phyloP scores from a whole-genome alignment of 129 eudicot genomes.

The Lactuca sativa region DNA sequence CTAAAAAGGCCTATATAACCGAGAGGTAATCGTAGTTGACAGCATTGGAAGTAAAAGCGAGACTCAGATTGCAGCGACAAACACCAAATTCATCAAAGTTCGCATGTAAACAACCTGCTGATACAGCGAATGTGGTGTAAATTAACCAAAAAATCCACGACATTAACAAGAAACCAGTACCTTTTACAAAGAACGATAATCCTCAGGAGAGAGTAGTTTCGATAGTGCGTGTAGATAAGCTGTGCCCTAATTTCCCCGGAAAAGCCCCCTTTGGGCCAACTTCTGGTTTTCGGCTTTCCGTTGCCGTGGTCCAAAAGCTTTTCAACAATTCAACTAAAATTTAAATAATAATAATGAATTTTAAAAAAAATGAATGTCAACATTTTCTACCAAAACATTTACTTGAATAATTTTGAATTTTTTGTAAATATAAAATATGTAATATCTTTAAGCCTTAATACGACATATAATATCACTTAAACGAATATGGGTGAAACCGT shows the following conservation, averaged over 20 bases:
- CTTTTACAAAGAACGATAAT: slow-evolving; percentile 21
- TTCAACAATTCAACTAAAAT: not conserved
- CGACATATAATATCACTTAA: too few species aligned
- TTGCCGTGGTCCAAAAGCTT: slow-evolving; percentile 21
- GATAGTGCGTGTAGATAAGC: slow-evolving; percentile 19
- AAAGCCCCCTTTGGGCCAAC: slow-evolving; percentile 32
- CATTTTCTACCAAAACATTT: too few species aligned
- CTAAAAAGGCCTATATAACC: not conserved
- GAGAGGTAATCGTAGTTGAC: slow-evolving; percentile 3
- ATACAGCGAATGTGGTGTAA: slow-evolving; percentile 6
- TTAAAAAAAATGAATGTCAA: not conserved
- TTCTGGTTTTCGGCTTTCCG: slow-evolving; percentile 5
- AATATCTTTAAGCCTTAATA: too few species aligned
- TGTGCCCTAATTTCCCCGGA: slow-evolving; percentile 43
- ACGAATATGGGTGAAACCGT: too few species aligned
- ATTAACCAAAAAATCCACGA: not conserved
- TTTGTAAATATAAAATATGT: too few species aligned
- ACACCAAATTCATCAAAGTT: slow-evolving; percentile 8
- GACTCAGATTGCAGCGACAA: slow-evolving; percentile 5
- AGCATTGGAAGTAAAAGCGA: slow-evolving; percentile 30
- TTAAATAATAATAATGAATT: not conserved
- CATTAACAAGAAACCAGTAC: slow-evolving; percentile 12
- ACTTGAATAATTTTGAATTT: too few species aligned
- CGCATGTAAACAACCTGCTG: not conserved
- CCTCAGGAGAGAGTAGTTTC: slow-evolving; percentile 6